A percentile compares a stretch with the other conserved stretches of the same genome.
phyloP scores from a whole-genome alignment of 306 rosid species.

The Ormosia emarginata region DNA sequence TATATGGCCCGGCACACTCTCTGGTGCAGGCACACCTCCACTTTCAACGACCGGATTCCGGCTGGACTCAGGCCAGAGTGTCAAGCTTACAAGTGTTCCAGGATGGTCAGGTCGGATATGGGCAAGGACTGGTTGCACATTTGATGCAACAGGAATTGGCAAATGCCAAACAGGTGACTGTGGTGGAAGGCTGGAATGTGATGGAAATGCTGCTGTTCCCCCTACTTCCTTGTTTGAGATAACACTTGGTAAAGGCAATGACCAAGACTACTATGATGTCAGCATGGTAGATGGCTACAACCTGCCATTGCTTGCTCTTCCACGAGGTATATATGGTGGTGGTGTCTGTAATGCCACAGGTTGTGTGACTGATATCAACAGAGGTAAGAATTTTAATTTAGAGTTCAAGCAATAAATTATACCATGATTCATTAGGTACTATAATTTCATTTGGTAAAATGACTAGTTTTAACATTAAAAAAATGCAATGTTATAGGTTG shows the following conservation, averaged over 20 bases:
- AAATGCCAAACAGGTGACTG: slow-evolving; percentile 84
- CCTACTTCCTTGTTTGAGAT: slow-evolving; percentile 88
- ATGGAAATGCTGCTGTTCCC: slow-evolving; percentile 78
- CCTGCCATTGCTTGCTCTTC: slow-evolving; percentile 66
- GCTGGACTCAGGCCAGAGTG: slow-evolving; percentile 47
- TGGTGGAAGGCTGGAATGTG: slow-evolving; percentile 80
- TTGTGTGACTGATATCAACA: slow-evolving; percentile 65
- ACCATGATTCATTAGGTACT: not conserved
- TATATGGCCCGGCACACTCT: slow-evolving; percentile 85
- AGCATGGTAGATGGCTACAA: slow-evolving; percentile 90
- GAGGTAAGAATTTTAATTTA: slow-evolving; percentile 40
- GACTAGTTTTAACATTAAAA: not conserved
- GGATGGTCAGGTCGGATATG: slow-evolving; percentile 95
- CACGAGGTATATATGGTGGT: slow-evolving; percentile 47
- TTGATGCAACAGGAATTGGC: slow-evolving; percentile 67
- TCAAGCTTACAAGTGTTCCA: slow-evolving; percentile 43
- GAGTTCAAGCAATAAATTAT: not conserved
- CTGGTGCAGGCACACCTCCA: slow-evolving; percentile 59
- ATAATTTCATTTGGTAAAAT: not conserved
- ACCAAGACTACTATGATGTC: slow-evolving; percentile 70
- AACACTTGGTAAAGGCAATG: slow-evolving; percentile 65
- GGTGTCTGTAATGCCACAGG: slow-evolving; percentile 76
- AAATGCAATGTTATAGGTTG: slow-evolving; percentile 52
- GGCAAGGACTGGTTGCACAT: slow-evolving; percentile 91
- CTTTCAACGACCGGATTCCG: slow-evolving; percentile 64